phyloP scores from a whole-genome alignment of 768 basidiomycete genomes.

The Suillus occidentalis region DNA sequence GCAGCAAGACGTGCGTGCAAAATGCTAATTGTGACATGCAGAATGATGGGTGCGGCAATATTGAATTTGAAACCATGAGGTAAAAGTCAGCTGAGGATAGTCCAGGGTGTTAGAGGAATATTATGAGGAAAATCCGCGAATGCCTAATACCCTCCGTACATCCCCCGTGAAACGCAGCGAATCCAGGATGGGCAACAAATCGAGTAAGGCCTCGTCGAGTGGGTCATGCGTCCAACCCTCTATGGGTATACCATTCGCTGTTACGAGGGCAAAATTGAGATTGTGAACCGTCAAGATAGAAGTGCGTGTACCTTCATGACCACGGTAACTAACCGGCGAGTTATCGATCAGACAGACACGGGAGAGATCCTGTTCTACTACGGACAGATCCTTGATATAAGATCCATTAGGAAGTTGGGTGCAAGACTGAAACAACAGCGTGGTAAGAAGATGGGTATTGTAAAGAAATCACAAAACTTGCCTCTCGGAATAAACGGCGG shows the following conservation, averaged over 20 bases:
- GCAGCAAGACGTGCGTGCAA: conserved; percentile 28
- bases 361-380: conserved; percentile 89
- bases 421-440: conserved; percentile 64
- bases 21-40: conserved; percentile 19
- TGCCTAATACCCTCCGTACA: conserved; percentile 87
- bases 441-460: conserved; percentile 3
- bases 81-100: conserved; percentile 16
- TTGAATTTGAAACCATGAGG: conserved; percentile 14
- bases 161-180: conserved; percentile 95
- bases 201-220: conserved; percentile 92
- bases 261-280: conserved; percentile 2
- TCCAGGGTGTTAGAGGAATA: conserved; percentile 4
- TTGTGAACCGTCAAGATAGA: not conserved
- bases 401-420: conserved; percentile 89
- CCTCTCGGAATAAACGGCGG: conserved; percentile 90
- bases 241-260: conserved; percentile 98
- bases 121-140: conserved; percentile 52
- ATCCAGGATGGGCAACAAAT: conserved; percentile 93
- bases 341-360: conserved; percentile 96
- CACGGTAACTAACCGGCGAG: conserved; percentile 87
- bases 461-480: conserved; percentile 38
- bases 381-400: conserved; percentile 89
- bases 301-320: conserved; percentile 77
- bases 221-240: conserved; percentile 99
- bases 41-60: conserved; percentile 6